A percentile compares a stretch with the other conserved stretches of the same genome.
Conservation (phyloP, 2,329 filamentous ascomycete species). For the Chrysosporium queenslandicum region DNA sequence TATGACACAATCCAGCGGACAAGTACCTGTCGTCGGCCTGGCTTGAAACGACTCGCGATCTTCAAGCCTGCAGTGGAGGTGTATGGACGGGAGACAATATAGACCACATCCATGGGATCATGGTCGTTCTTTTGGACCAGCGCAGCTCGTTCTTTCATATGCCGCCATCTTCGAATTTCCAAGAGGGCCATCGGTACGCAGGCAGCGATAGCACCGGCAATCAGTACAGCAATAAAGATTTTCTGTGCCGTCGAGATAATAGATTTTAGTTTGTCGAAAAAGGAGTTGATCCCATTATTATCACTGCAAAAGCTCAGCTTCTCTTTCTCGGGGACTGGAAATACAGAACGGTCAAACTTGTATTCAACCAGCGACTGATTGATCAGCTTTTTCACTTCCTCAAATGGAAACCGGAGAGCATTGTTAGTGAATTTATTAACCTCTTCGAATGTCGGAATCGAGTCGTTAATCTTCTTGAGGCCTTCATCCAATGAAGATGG, state of each 20-base stretch:
- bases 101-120: constrained; percentile 79
- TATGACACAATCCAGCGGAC: constrained; percentile 79
- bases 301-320: constrained; percentile 78
- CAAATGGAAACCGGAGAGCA: constrained; percentile 68
- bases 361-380: constrained; percentile 62
- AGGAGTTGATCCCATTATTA: constrained; percentile 68
- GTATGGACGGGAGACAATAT: constrained; percentile 72
- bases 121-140: constrained; percentile 56
- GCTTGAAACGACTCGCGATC: constrained; percentile 54
- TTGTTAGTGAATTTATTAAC: constrained; percentile 72
- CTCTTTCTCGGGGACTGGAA: constrained; percentile 77
- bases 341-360: constrained; percentile 64
- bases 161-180: constrained; percentile 67
- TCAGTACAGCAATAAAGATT: constrained; percentile 65
- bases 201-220: constrained; percentile 58
- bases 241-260: constrained; percentile 60
- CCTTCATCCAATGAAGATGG: constrained; percentile 57
- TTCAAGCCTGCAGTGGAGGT: constrained; percentile 64
- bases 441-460: constrained; percentile 72
- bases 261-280: constrained; percentile 64
- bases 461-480: constrained; percentile 61
- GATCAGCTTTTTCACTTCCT: constrained; percentile 63
- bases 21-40: constrained; percentile 56
- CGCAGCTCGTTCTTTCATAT: constrained; percentile 58
- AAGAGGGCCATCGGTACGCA: constrained; percentile 71